Percentiles rank a stretch among this genome's conserved stretches.
These are phyloP conservation scores for Oropetium thomaeum DNA, from an alignment of 176 grass and related monocot species.

Conservation along the genomic window DNA sequence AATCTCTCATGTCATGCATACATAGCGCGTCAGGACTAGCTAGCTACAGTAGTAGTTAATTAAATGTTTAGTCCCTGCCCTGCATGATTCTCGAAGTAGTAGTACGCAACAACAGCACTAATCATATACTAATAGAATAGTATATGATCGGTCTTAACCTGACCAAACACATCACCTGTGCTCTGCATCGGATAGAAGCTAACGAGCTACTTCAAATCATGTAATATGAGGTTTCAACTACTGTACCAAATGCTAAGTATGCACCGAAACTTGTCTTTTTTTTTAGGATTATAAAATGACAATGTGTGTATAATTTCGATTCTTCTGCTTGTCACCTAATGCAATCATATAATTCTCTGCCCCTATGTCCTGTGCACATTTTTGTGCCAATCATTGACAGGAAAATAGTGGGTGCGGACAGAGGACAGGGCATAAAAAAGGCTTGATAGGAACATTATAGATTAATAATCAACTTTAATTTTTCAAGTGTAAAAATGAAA, in stretches of 20 bases:
- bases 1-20: slow-evolving; percentile 20
- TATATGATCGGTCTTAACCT: background rate
- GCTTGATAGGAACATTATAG: slow-evolving; percentile 26
- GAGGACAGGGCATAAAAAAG: slow-evolving; percentile 11
- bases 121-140: background rate
- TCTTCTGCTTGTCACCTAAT: slow-evolving; percentile 26
- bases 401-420: slow-evolving; percentile 41
- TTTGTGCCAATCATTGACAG: slow-evolving; percentile 37
- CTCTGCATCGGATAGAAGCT: background rate
- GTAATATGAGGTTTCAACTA: slow-evolving; percentile 22
- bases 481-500: slow-evolving; percentile 29
- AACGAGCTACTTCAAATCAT: slow-evolving; percentile 23
- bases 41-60: no score
- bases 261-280: background rate
- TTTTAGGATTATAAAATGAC: background rate
- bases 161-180: background rate
- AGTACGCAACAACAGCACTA: background rate
- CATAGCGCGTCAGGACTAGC: background rate
- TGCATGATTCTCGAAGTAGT: background rate
- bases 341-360: slow-evolving; percentile 32
- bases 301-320: background rate
- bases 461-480: slow-evolving; percentile 17
- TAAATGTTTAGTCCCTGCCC: background rate
- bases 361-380: slow-evolving; percentile 8
- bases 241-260: slow-evolving; percentile 20